These are phyloP conservation scores for Tylopilus sp. DNA, from an alignment of 768 basidiomycete species.

Conservation along the genomic window DNA sequence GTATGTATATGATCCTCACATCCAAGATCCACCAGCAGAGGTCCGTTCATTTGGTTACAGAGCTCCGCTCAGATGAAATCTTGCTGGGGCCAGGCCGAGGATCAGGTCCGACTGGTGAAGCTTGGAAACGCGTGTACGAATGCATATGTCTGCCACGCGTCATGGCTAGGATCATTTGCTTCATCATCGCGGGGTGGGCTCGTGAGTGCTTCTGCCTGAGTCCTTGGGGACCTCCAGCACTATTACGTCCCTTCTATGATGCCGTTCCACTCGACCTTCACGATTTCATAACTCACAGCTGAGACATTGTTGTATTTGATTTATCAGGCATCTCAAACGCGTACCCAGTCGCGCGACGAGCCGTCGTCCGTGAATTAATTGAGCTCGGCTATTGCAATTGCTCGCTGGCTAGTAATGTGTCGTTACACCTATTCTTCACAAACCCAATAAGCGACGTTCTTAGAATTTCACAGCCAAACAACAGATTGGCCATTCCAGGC, in stretches of 20 bases:
- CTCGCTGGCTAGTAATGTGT: conserved; percentile 29
- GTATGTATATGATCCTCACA: conserved; percentile 27
- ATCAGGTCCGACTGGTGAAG: conserved; percentile 29
- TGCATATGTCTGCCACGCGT: conserved; percentile 28
- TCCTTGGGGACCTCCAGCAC: conserved; percentile 23
- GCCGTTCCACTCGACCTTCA: conserved; percentile 24
- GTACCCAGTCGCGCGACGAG: conserved; percentile 21
- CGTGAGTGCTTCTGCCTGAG: conserved; percentile 10
- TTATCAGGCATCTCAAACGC: conserved; percentile 31
- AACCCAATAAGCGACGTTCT: conserved; percentile 31
- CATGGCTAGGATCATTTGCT: conserved; percentile 7
- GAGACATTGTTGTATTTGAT: conserved; percentile 31
- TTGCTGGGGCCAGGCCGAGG: conserved; percentile 31
- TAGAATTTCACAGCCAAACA: conserved; percentile 28
- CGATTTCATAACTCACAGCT: conserved; percentile 27
- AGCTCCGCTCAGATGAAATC: conserved; percentile 32
- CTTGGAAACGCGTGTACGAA: conserved; percentile 24
- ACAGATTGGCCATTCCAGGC: conserved; percentile 7
- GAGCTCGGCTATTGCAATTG: conserved; percentile 31
- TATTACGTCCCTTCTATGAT: conserved; percentile 30
- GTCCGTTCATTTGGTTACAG: conserved; percentile 31
- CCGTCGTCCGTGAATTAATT: conserved; percentile 32
- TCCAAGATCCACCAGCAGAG: conserved; percentile 29
- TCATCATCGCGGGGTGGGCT: conserved; percentile 24
- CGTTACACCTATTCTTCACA: conserved; percentile 24